Percentiles rank a stretch among this genome's conserved stretches.
These are phyloP conservation scores for Nicotiana tabacum DNA, from an alignment of 257 asterid genomes.

Conservation along the genomic window DNA sequence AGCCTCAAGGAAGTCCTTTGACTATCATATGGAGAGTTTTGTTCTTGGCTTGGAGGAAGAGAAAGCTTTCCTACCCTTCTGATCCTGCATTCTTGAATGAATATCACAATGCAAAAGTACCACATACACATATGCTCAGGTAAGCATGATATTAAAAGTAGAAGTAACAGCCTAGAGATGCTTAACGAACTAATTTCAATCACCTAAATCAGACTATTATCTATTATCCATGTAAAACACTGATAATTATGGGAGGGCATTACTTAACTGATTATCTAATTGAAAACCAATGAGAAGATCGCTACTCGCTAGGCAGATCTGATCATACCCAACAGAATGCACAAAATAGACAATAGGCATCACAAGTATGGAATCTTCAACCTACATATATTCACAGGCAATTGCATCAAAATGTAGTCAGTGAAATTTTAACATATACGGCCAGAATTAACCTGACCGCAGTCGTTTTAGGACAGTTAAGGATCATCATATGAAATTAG, in stretches of 20 bases:
- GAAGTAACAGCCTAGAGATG: not conserved
- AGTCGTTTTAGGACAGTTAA: not conserved
- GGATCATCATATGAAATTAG: not conserved
- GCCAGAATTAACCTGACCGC: not conserved
- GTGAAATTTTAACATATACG: not conserved
- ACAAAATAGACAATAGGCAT: not conserved
- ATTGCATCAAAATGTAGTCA: not conserved
- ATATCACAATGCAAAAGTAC: constrained; percentile 40
- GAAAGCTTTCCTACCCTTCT: constrained; percentile 41
- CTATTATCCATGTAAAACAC: not conserved
- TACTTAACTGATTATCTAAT: not conserved
- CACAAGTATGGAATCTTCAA: not conserved
- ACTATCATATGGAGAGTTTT: constrained; percentile 65
- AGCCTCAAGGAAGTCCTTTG: constrained; percentile 80
- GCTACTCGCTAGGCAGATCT: not conserved
- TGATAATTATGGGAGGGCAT: not conserved
- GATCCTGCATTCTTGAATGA: constrained; percentile 44
- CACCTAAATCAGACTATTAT: not conserved
- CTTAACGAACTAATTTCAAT: not conserved
- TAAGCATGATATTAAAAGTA: constrained; percentile 12
- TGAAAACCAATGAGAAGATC: not conserved
- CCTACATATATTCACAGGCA: not conserved
- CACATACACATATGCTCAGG: constrained; percentile 56
- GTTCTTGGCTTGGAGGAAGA: constrained; percentile 54
- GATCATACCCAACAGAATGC: not conserved